Conservation (phyloP, 192 early-diverging fungal genomes). For the Gaertneriomyces sp. region DNA sequence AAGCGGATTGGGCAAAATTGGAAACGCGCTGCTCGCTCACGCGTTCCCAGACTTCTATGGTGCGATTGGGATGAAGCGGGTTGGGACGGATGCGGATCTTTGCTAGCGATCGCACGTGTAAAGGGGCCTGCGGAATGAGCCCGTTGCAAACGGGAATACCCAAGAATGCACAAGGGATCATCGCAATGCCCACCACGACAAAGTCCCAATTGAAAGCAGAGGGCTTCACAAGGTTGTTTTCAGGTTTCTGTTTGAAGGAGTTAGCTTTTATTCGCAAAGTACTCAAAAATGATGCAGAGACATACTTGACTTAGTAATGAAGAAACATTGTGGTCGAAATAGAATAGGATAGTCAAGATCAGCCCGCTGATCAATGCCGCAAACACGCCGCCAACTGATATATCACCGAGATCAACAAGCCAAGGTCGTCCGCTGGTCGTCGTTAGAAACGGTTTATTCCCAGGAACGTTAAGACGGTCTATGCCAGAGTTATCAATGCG, state of each 20-base stretch:
- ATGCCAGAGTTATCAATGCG: neutral
- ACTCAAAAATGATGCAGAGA: neutral
- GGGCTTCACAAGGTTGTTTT: slow-evolving; percentile 23
- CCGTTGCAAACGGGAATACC: slow-evolving; percentile 21
- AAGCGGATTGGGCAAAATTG: slow-evolving; percentile 6
- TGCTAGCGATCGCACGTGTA: slow-evolving; percentile 23
- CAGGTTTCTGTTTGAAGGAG: slow-evolving; percentile 5
- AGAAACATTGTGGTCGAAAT: slow-evolving; percentile 33
- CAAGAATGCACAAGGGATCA: slow-evolving; percentile 21
- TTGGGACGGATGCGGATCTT: neutral
- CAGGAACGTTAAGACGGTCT: slow-evolving; percentile 15
- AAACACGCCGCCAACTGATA: slow-evolving; percentile 17
- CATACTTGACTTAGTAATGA: slow-evolving; percentile 20
- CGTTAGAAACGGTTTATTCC: slow-evolving; percentile 8
- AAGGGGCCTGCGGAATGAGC: slow-evolving; percentile 29
- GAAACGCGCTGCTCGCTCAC: slow-evolving; percentile 28
- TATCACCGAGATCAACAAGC: slow-evolving; percentile 9
- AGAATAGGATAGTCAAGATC: slow-evolving; percentile 23
- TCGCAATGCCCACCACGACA: slow-evolving; percentile 20
- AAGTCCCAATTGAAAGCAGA: slow-evolving; percentile 31
- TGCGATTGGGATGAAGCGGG: neutral
- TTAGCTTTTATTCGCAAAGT: neutral
- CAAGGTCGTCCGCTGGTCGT: slow-evolving; percentile 23
- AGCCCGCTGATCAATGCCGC: slow-evolving; percentile 14
- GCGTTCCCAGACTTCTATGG: neutral